These are phyloP conservation scores for Microcera coccophila DNA, from an alignment of 2,329 filamentous ascomycete species.

Conservation along the genomic window DNA sequence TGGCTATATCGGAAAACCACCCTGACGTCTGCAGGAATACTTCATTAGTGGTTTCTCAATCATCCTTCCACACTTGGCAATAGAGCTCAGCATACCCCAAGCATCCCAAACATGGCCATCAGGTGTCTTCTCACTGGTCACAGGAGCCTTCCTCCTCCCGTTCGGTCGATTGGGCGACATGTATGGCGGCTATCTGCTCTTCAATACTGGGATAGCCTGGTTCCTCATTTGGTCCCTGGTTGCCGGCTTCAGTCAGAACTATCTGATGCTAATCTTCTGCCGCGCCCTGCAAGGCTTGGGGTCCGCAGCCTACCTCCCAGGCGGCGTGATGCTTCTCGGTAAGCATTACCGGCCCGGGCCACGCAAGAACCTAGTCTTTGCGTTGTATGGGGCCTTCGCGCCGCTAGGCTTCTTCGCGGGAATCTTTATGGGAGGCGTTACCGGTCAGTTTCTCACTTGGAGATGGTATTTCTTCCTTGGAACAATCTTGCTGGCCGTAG, in stretches of 20 bases:
- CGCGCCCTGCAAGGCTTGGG: conserved; percentile 73
- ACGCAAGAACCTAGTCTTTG: conserved; percentile 64
- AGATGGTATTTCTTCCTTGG: conserved; percentile 70
- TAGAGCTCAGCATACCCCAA: conserved; percentile 60
- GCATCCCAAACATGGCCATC: conserved; percentile 61
- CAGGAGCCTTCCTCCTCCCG: conserved; percentile 57
- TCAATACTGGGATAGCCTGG: conserved; percentile 59
- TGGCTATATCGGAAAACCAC: too few relatives aligned
- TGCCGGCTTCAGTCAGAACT: conserved; percentile 64
- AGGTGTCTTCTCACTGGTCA: conserved; percentile 57
- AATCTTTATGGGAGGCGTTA: conserved; percentile 62
- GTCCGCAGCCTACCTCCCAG: conserved; percentile 67
- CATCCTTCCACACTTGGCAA: conserved; percentile 62
- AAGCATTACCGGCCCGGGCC: conserved; percentile 66
- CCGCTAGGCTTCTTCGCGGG: conserved; percentile 59
- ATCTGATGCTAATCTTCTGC: conserved; percentile 68
- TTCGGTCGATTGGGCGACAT: conserved; percentile 60
- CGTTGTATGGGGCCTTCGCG: conserved; percentile 55
- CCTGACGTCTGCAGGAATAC: conserved; percentile 20
- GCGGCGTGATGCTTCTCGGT: conserved; percentile 66
- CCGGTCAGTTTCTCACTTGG: conserved; percentile 59
- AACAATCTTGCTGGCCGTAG: conserved; percentile 39
- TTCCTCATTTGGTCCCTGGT: conserved; percentile 65
- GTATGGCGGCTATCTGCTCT: conserved; percentile 59
- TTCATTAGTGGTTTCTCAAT: conserved; percentile 27